phyloP scores from a whole-genome alignment of 768 basidiomycete species.

The Phlegmacium glaucopus region DNA sequence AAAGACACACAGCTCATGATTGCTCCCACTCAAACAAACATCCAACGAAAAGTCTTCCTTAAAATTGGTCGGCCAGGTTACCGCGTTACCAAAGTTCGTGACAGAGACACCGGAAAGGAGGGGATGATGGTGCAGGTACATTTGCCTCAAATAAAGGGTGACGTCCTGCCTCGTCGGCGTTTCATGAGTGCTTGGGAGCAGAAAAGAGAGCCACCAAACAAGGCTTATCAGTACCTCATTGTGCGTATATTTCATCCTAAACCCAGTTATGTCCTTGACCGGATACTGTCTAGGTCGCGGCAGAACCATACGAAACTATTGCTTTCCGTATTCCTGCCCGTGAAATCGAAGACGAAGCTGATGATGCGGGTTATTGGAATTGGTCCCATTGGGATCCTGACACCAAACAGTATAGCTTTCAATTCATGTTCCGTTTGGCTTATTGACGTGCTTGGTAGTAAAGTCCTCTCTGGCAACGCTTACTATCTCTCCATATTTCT shows the following conservation, averaged over 20 bases:
- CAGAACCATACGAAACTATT: conserved; percentile 99
- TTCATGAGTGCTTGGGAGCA: conserved; percentile 99
- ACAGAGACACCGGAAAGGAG: conserved; percentile 85
- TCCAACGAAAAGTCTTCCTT: conserved; percentile 92
- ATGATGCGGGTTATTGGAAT: conserved; percentile 88
- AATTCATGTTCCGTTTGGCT: conserved; percentile 86
- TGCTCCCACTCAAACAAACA: conserved; percentile 70
- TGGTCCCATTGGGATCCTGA: conserved; percentile 99
- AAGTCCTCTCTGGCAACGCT: background rate
- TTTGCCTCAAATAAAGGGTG: conserved; percentile 89
- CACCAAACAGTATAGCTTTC: conserved; percentile 96
- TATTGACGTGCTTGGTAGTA: conserved; percentile 27
- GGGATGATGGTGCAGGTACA: conserved; percentile 98
- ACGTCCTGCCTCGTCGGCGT: conserved; percentile 77
- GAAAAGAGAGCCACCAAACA: conserved; percentile 90
- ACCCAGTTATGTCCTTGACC: conserved; percentile 22
- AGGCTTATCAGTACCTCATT: conserved; percentile 95
- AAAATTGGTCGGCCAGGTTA: conserved; percentile 97
- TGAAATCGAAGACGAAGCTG: conserved; percentile 93
- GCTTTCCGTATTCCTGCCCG: conserved; percentile 98
- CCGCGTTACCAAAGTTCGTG: conserved; percentile 95
- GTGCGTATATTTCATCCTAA: conserved; percentile 47
- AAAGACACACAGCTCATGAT: conserved; percentile 92
- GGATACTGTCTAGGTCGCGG: conserved; percentile 68
- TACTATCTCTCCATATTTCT: conserved; percentile 6